phyloP scores from a whole-genome alignment of 164 flowering plant genomes.

The Liquidambar formosana region DNA sequence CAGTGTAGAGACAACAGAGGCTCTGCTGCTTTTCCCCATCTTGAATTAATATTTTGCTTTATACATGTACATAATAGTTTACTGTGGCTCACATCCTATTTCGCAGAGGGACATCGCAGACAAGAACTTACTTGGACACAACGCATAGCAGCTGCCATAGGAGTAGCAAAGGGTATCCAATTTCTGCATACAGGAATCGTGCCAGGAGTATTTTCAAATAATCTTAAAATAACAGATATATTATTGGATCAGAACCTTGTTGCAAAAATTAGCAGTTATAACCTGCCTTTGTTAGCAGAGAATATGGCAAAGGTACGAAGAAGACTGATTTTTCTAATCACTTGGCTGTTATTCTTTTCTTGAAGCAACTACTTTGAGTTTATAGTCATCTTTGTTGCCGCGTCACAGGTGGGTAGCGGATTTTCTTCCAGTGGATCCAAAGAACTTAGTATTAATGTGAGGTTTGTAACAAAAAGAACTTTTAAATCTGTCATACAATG shows the following conservation, averaged over 20 bases:
- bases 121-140: slow-evolving; percentile 71
- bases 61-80: background rate
- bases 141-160: slow-evolving; percentile 80
- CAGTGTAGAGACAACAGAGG: too few species aligned
- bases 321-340: background rate
- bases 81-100: background rate
- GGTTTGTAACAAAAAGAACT: slow-evolving; percentile 39
- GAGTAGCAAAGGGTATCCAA: slow-evolving; percentile 86
- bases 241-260: slow-evolving; percentile 75
- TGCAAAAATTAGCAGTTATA: slow-evolving; percentile 84
- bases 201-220: slow-evolving; percentile 75
- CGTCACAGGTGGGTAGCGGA: slow-evolving; percentile 42
- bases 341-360: slow-evolving; percentile 1
- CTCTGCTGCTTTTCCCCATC: too few species aligned
- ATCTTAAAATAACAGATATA: slow-evolving; percentile 73
- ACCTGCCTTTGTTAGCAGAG: slow-evolving; percentile 72
- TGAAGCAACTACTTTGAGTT: slow-evolving; percentile 1
- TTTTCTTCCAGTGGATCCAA: slow-evolving; percentile 38
- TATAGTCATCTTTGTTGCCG: slow-evolving; percentile 10
- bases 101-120: slow-evolving; percentile 39
- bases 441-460: slow-evolving; percentile 25
- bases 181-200: slow-evolving; percentile 87
- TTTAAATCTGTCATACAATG: background rate
- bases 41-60: too few species aligned
- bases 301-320: slow-evolving; percentile 48